These are phyloP conservation scores for Pulveroboletus sp. DNA, from an alignment of 1,284 basidiomycete species.

Conservation along the genomic window DNA sequence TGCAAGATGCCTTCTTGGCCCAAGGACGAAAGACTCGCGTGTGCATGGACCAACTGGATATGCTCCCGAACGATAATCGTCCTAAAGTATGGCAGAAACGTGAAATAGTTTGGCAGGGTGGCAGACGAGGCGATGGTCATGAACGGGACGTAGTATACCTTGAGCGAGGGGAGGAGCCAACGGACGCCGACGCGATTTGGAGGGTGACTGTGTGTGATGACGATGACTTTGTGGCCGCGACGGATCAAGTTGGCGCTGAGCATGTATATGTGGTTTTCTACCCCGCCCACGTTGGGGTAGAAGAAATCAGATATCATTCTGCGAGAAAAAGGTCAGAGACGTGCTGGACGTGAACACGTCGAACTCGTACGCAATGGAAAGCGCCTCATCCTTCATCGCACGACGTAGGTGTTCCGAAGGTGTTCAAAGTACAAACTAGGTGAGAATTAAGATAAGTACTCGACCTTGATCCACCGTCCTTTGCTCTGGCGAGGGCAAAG, in stretches of 20 bases:
- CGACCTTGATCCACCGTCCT: background rate
- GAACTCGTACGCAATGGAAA: conserved; percentile 34
- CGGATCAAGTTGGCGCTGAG: conserved; percentile 82
- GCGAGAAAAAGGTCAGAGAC: background rate
- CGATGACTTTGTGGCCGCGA: conserved; percentile 90
- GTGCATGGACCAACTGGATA: conserved; percentile 88
- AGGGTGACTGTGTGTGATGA: conserved; percentile 91
- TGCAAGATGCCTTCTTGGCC: conserved; percentile 94
- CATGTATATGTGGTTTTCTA: conserved; percentile 97
- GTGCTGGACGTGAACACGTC: background rate
- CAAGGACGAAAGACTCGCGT: conserved; percentile 87
- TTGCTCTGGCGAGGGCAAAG: background rate
- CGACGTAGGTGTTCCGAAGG: background rate
- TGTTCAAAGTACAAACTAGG: background rate
- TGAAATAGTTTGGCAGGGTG: conserved; percentile 93
- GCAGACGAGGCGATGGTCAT: conserved; percentile 86
- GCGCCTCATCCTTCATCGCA: conserved; percentile 28
- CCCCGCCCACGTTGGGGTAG: conserved; percentile 91
- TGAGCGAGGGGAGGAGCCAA: conserved; percentile 83
- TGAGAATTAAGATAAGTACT: background rate
- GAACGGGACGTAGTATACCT: conserved; percentile 95
- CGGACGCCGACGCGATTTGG: conserved; percentile 86
- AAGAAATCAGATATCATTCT: conserved; percentile 99
- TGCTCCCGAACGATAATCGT: conserved; percentile 87
- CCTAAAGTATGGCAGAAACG: conserved; percentile 88